Conservation (phyloP, 2,329 filamentous ascomycete genomes). For the Scytalidium sp. region DNA sequence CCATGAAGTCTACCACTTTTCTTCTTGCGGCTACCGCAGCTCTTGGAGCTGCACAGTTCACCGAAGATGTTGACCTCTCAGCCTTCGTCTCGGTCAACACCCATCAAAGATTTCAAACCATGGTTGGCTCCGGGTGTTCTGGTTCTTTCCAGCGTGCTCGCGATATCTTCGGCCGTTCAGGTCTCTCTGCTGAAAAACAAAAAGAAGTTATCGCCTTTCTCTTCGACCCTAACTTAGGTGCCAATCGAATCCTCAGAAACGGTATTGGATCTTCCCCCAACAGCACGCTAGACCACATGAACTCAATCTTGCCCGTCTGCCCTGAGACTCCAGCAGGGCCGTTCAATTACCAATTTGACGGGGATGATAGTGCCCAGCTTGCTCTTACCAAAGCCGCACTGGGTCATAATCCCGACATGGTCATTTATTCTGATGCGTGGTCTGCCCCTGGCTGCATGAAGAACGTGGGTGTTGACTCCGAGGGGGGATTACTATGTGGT, state of each 20-base stretch:
- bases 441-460: not conserved
- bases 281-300: slow-evolving; percentile 8
- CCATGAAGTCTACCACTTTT: not conserved
- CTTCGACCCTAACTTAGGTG: not conserved
- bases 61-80: not conserved
- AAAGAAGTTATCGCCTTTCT: not conserved
- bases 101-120: not conserved
- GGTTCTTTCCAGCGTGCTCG: not conserved
- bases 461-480: not conserved
- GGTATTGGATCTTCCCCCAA: slow-evolving; percentile 30
- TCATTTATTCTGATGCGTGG: not conserved
- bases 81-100: not conserved
- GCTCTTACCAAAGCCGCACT: not conserved
- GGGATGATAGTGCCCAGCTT: not conserved
- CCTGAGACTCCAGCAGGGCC: not conserved
- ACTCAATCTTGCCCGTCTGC: not conserved
- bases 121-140: not conserved
- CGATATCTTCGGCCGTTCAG: not conserved
- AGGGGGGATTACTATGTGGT: not conserved
- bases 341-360: not conserved
- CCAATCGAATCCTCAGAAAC: not conserved
- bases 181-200: not conserved
- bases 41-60: not conserved
- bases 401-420: not conserved
- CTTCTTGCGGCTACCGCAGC: not conserved